Conservation (phyloP, 306 rosid genomes). For the Corylus americana region DNA sequence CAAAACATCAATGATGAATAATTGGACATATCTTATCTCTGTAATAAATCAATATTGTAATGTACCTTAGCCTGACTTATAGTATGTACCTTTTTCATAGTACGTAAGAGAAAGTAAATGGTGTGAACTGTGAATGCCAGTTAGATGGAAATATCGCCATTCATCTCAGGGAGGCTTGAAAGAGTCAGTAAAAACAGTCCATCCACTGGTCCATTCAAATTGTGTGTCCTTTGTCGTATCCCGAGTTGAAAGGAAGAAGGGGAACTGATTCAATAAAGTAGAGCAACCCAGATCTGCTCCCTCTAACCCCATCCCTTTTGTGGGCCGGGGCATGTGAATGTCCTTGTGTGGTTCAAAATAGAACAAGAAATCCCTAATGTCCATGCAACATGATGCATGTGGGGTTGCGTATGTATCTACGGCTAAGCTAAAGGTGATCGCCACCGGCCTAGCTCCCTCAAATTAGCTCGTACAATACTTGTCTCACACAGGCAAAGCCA, state of each 20-base stretch:
- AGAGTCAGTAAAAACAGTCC: neutral
- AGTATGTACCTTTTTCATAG: neutral
- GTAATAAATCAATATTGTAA: too few species aligned
- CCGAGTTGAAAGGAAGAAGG: slow-evolving; percentile 9
- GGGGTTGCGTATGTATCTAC: neutral
- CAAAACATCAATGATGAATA: neutral
- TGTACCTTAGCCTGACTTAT: neutral
- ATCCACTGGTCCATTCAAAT: slow-evolving; percentile 15
- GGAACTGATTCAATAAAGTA: slow-evolving; percentile 7
- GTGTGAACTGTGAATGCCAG: neutral
- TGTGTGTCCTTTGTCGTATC: slow-evolving; percentile 21
- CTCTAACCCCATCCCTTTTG: slow-evolving; percentile 7
- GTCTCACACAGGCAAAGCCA: neutral
- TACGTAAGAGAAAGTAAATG: neutral
- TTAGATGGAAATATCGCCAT: neutral
- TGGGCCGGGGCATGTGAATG: neutral
- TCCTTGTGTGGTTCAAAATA: slow-evolving; percentile 17
- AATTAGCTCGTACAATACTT: slow-evolving; percentile 5
- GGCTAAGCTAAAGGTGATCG: slow-evolving; percentile 17
- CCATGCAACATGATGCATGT: slow-evolving; percentile 31
- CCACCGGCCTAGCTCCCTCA: slow-evolving; percentile 9
- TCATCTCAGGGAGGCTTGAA: neutral
- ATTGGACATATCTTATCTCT: neutral
- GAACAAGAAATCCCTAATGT: slow-evolving; percentile 22
- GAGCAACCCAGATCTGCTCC: neutral